phyloP scores from a whole-genome alignment of 2,329 filamentous ascomycete genomes.

The Magnaporthiopsis incrustans region DNA sequence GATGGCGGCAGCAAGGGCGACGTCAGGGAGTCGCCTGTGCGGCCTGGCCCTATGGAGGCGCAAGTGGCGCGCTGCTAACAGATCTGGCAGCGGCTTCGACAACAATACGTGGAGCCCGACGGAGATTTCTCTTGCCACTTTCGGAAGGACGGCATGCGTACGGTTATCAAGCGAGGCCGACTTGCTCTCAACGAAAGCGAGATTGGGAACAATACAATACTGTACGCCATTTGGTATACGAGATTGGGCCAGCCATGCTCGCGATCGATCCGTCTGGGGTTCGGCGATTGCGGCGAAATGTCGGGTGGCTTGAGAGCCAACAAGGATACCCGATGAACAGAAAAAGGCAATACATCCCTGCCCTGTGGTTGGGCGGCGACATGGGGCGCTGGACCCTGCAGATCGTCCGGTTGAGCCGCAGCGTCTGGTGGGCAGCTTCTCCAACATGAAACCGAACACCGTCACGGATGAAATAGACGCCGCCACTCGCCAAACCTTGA shows the following conservation, averaged over 20 bases:
- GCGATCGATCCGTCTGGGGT: background rate
- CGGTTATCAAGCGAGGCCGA: background rate
- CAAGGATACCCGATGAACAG: no score
- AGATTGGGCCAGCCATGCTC: background rate
- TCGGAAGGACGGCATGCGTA: background rate
- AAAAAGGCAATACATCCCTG: no score
- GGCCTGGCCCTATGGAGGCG: background rate
- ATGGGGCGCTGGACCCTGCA: background rate
- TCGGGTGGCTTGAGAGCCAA: background rate
- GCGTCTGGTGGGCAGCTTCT: background rate
- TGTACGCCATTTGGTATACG: background rate
- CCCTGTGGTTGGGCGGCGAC: background rate
- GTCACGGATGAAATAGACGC: background rate
- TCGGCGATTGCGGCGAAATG: background rate
- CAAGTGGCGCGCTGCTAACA: background rate
- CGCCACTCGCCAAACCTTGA: background rate
- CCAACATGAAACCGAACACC: background rate
- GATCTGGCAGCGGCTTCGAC: no score
- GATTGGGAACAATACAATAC: background rate
- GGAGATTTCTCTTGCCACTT: background rate
- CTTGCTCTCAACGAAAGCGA: background rate
- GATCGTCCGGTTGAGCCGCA: background rate
- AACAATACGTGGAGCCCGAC: background rate
- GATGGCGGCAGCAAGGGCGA: no score
- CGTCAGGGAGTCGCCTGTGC: no score